Conservation (phyloP, 2,329 filamentous ascomycete genomes). For the Colletotrichum sp. region DNA sequence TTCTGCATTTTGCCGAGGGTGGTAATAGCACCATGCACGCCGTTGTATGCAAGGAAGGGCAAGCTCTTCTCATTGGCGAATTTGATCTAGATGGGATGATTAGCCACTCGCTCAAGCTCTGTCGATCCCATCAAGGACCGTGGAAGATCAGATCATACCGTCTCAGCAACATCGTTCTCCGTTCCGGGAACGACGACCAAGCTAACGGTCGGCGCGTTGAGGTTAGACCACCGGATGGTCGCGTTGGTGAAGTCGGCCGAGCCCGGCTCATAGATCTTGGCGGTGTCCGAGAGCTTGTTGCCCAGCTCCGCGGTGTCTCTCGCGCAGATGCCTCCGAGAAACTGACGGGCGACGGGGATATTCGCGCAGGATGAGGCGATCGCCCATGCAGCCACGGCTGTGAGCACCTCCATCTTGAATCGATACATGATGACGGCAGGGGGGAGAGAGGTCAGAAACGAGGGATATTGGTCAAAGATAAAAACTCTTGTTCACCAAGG, state of each 20-base stretch:
- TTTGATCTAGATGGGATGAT: constrained; percentile 26
- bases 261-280: constrained; percentile 47
- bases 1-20: constrained; percentile 52
- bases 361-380: constrained; percentile 24
- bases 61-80: constrained; percentile 51
- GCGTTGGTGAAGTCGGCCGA: constrained; percentile 41
- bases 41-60: constrained; percentile 59
- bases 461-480: neutral
- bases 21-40: constrained; percentile 55
- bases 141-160: constrained; percentile 34
- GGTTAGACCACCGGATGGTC: constrained; percentile 49
- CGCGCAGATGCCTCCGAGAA: constrained; percentile 20
- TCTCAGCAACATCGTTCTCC: constrained; percentile 54
- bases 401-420: constrained; percentile 27
- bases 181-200: constrained; percentile 51
- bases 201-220: constrained; percentile 46
- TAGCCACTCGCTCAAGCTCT: neutral
- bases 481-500: neutral
- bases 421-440: neutral
- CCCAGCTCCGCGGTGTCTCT: constrained; percentile 28
- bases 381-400: constrained; percentile 30
- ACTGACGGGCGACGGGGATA: constrained; percentile 9
- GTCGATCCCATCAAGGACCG: neutral
- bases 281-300: constrained; percentile 37
- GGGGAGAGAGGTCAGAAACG: neutral